phyloP scores from a whole-genome alignment of 345 rosid species.

The Arabis hirsuta region DNA sequence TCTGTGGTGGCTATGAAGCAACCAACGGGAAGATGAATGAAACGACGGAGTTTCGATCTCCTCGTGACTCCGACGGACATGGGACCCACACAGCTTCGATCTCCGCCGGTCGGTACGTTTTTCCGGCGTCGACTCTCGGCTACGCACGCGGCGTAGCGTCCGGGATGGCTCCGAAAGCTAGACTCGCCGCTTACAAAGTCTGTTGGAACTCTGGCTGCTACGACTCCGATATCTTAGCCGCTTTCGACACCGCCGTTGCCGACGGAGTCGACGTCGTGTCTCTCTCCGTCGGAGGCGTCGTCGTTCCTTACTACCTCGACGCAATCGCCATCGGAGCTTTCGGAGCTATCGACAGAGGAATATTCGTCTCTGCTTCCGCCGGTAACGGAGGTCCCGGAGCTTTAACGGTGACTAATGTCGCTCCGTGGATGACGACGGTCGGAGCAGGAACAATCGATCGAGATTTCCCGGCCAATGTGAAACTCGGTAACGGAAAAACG shows the following conservation, averaged over 20 bases:
- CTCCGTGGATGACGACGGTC: constrained; percentile 85
- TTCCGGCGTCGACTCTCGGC: constrained; percentile 78
- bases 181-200: constrained; percentile 85
- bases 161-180: constrained; percentile 94
- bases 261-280: constrained; percentile 92
- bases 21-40: constrained; percentile 73
- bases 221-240: constrained; percentile 88
- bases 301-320: constrained; percentile 86
- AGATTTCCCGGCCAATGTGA: constrained; percentile 80
- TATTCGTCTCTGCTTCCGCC: constrained; percentile 86
- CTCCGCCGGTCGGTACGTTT: constrained; percentile 77
- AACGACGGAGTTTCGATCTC: constrained; percentile 69
- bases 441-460: constrained; percentile 91
- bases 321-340: constrained; percentile 92
- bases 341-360: constrained; percentile 72
- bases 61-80: constrained; percentile 90
- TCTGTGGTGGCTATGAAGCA: constrained; percentile 82
- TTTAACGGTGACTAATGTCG: constrained; percentile 76
- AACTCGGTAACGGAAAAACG: constrained; percentile 66
- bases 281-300: constrained; percentile 85
- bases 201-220: constrained; percentile 97
- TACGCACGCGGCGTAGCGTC: constrained; percentile 87
- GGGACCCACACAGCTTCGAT: constrained; percentile 93
- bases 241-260: constrained; percentile 79
- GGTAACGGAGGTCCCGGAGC: constrained; percentile 96